Conservation (phyloP, 2,329 filamentous ascomycete genomes). For the Alternaria infectoria region DNA sequence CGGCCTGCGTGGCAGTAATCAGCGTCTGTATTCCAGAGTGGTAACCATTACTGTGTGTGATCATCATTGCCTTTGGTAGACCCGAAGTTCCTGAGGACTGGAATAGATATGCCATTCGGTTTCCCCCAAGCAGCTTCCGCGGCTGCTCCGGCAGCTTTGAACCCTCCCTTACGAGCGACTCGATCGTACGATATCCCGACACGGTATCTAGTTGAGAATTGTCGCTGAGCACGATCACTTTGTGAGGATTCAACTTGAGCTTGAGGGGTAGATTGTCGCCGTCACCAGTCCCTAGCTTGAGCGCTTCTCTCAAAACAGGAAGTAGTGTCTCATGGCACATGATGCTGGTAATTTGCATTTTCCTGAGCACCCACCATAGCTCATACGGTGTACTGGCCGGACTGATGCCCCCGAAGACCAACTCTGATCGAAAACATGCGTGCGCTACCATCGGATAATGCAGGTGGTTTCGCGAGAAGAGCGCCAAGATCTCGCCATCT, state of each 20-base stretch:
- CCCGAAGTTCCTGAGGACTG: constrained; percentile 40
- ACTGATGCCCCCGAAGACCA: constrained; percentile 42
- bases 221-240: constrained; percentile 38
- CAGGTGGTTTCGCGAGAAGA: constrained; percentile 39
- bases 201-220: constrained; percentile 23
- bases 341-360: constrained; percentile 40
- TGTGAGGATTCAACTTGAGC: constrained; percentile 28
- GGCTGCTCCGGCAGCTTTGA: constrained; percentile 20
- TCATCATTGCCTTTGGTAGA: constrained; percentile 45
- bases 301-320: constrained; percentile 28
- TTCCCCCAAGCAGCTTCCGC: constrained; percentile 29
- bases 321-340: constrained; percentile 39
- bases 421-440: constrained; percentile 37
- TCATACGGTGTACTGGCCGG: constrained; percentile 40
- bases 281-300: constrained; percentile 35
- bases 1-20: constrained; percentile 27
- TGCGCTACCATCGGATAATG: constrained; percentile 41
- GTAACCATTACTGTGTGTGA: constrained; percentile 36
- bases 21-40: constrained; percentile 36
- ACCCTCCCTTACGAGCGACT: constrained; percentile 31
- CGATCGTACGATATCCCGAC: constrained; percentile 29
- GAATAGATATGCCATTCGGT: constrained; percentile 38
- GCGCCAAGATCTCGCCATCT: constrained; percentile 38
- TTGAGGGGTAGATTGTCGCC: constrained; percentile 25
- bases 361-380: constrained; percentile 41